Conservation (phyloP, 257 asterid species). For the Nicotiana sylvestris region DNA sequence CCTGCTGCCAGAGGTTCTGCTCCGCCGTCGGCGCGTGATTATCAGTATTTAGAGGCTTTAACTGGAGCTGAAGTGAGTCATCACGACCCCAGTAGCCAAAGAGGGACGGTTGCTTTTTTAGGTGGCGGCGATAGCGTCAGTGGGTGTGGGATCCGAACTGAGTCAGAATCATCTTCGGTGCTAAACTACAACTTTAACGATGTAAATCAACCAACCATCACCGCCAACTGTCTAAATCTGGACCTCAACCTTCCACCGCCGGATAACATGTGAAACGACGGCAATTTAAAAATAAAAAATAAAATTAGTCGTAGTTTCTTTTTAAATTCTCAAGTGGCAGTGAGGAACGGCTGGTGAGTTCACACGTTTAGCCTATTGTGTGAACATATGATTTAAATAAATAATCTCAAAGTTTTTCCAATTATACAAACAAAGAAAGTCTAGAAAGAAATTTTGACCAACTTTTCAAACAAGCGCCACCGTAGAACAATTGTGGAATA, state of each 20-base stretch:
- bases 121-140: background rate
- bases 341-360: too few species aligned
- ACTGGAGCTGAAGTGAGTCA: background rate
- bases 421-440: too few species aligned
- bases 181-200: background rate
- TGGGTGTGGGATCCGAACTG: background rate
- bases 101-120: background rate
- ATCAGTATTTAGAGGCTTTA: background rate
- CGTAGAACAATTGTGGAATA: too few species aligned
- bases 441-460: too few species aligned
- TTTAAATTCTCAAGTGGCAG: too few species aligned
- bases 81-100: background rate
- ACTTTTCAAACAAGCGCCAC: too few species aligned
- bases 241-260: slow-evolving; percentile 7
- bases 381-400: too few species aligned
- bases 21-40: background rate
- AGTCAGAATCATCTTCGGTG: background rate
- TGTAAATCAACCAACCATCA: background rate
- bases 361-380: too few species aligned
- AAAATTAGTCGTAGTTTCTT: too few species aligned
- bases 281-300: too few species aligned
- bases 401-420: too few species aligned
- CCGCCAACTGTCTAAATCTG: background rate
- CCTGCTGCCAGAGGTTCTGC: background rate
- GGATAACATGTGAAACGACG: background rate